Conservation (phyloP, 2,329 filamentous ascomycete species). For the Fonsecaea monophora region DNA sequence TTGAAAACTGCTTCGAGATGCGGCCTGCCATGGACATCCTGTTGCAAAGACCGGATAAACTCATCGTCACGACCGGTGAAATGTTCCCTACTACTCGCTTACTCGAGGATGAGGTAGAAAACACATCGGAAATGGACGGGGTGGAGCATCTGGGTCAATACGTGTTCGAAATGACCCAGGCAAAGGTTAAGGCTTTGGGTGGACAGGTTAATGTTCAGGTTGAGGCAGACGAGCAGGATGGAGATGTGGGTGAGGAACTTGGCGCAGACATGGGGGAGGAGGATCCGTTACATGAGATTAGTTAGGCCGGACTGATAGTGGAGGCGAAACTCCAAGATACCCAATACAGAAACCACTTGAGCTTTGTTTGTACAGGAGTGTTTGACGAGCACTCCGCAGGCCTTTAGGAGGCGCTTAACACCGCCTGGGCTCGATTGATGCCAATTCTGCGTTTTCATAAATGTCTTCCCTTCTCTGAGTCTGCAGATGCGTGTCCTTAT, state of each 20-base stretch:
- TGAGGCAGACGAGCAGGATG: constrained; percentile 43
- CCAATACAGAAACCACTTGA: not conserved
- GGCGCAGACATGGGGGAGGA: constrained; percentile 45
- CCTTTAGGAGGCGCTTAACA: too few species aligned
- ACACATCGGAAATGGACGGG: constrained; percentile 74
- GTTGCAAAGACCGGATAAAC: constrained; percentile 77
- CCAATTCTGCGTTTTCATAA: too few species aligned
- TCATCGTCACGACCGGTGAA: constrained; percentile 82
- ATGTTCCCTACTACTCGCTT: constrained; percentile 70
- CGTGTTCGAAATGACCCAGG: constrained; percentile 92
- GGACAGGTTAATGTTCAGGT: constrained; percentile 48
- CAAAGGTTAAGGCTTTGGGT: constrained; percentile 67
- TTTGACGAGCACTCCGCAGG: too few species aligned
- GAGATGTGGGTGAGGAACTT: constrained; percentile 47
- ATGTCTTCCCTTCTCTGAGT: too few species aligned
- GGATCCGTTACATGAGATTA: constrained; percentile 32
- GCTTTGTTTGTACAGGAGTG: too few species aligned
- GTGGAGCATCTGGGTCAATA: constrained; percentile 96
- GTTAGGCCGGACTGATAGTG: not conserved
- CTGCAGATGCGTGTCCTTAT: too few species aligned
- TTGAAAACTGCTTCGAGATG: constrained; percentile 87
- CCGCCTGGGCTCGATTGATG: too few species aligned
- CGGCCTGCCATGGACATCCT: constrained; percentile 83
- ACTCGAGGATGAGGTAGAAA: constrained; percentile 23
- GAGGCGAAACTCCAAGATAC: constrained; percentile 2